Evolutionary conservation across 805 yeast species (phyloP).

Genomic region (Saturnispora halmiae): DNA sequence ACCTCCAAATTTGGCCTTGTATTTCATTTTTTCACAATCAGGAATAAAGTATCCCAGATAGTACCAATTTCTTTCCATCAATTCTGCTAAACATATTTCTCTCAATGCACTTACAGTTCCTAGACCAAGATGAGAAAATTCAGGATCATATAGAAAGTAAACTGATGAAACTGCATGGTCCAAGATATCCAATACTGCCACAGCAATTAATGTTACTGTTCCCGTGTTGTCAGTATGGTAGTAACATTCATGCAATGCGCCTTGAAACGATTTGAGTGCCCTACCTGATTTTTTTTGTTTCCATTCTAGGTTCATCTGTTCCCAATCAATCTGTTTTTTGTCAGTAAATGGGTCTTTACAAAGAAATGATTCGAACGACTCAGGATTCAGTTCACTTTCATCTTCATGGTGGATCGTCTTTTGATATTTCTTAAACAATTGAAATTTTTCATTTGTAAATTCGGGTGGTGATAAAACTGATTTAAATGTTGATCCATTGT

Average conservation of each 20-base stretch:
- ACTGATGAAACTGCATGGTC: conserved; percentile 76
- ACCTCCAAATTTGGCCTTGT: conserved; percentile 73
- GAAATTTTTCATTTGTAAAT: conserved; percentile 50
- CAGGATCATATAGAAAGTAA: conserved; percentile 85
- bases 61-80: conserved; percentile 45
- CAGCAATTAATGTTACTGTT: conserved; percentile 55
- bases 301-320: conserved; percentile 33
- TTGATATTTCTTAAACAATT: conserved; percentile 62
- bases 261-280: conserved; percentile 27
- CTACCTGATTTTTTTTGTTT: conserved; percentile 15
- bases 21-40: conserved; percentile 75
- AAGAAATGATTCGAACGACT: conserved; percentile 54
- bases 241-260: conserved; percentile 75
- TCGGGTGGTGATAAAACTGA: conserved; percentile 38
- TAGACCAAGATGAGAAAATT: conserved; percentile 53
- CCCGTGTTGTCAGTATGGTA: conserved; percentile 29
- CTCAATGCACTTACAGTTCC: conserved; percentile 73
- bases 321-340: conserved; percentile 33
- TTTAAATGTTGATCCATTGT: conserved; percentile 2
- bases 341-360: conserved; percentile 56
- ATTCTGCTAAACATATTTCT: conserved; percentile 49
- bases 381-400: conserved; percentile 34
- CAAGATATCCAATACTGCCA: conserved; percentile 68
- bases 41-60: conserved; percentile 75
- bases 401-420: conserved; percentile 56